Conservation (phyloP, 2,329 filamentous ascomycete genomes). For the Colletotrichum costaricense region DNA sequence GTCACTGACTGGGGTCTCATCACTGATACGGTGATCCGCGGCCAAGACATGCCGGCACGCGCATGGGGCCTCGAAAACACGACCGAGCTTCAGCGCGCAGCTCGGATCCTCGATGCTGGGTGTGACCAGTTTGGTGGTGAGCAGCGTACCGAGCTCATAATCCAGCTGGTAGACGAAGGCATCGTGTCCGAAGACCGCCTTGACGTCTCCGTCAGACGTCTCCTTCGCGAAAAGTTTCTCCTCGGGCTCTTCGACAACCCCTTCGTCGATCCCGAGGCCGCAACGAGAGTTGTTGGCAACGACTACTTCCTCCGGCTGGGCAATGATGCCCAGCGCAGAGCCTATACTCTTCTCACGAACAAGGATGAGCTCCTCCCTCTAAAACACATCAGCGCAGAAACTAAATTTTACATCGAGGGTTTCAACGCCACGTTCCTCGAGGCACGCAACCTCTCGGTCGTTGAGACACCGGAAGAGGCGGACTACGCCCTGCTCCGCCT, state of each 20-base stretch:
- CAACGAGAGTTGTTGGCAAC: conserved; percentile 55
- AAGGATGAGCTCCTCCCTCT: conserved; percentile 40
- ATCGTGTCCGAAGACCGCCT: conserved; percentile 55
- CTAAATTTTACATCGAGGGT: conserved; percentile 39
- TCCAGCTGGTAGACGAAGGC: conserved; percentile 56
- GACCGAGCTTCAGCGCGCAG: conserved; percentile 53
- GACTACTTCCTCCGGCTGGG: conserved; percentile 48
- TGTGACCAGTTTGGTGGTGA: conserved; percentile 66
- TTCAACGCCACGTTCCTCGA: conserved; percentile 36
- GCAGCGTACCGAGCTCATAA: conserved; percentile 57
- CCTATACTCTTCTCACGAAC: conserved; percentile 44
- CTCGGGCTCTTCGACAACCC: conserved; percentile 64
- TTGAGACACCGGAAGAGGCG: conserved; percentile 49
- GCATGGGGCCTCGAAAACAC: conserved; percentile 63
- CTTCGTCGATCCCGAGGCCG: conserved; percentile 58
- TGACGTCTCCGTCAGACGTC: conserved; percentile 56
- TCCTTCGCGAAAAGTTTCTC: conserved; percentile 62
- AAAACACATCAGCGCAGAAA: neutral
- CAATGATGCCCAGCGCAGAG: conserved; percentile 41
- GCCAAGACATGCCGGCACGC: conserved; percentile 58
- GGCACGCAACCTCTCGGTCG: conserved; percentile 44
- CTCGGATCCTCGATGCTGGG: conserved; percentile 59
- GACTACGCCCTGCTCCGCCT: conserved; percentile 55
- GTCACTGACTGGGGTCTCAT: conserved; percentile 65
- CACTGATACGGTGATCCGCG: conserved; percentile 54